A percentile compares a stretch with the other conserved stretches of the same genome.
These are phyloP conservation scores for Pseudohalonectria lignicola DNA, from an alignment of 2,329 filamentous ascomycete species.

Conservation along the genomic window DNA sequence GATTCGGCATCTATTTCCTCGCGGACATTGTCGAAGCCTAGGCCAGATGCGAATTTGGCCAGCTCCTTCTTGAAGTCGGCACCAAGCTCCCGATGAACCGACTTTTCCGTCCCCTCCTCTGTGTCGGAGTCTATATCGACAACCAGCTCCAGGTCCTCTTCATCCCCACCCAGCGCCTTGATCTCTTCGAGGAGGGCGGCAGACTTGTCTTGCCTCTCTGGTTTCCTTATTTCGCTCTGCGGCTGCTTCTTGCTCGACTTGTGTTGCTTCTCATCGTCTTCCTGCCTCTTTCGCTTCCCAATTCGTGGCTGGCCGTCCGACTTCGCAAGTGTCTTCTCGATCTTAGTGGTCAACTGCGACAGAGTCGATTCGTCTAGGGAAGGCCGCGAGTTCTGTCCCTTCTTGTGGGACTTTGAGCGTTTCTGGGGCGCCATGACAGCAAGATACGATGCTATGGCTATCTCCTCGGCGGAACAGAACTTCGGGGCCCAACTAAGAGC, in stretches of 20 bases:
- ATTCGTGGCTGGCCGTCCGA: conserved; percentile 17
- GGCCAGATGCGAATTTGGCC: conserved; percentile 36
- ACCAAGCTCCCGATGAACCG: conserved; percentile 12
- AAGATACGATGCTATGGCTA: too few relatives aligned
- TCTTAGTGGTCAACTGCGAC: conserved; percentile 41
- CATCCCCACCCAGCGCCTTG: conserved; percentile 51
- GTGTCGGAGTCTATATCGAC: conserved; percentile 40
- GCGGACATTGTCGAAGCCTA: conserved; percentile 34
- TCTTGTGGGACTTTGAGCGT: conserved; percentile 23
- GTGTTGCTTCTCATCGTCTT: conserved; percentile 16
- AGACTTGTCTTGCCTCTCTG: conserved; percentile 11
- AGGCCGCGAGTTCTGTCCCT: conserved; percentile 12
- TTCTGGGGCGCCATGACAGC: conserved; percentile 13
- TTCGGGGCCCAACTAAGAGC: too few relatives aligned
- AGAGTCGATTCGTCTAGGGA: conserved; percentile 40
- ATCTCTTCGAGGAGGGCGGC: conserved; percentile 47
- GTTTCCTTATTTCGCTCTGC: conserved; percentile 10
- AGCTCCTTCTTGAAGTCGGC: conserved; percentile 33
- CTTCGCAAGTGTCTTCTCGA: conserved; percentile 39
- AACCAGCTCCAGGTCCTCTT: conserved; percentile 52
- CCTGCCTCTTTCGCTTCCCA: conserved; percentile 23
- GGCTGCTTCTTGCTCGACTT: conserved; percentile 17
- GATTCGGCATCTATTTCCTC: conserved; percentile 26
- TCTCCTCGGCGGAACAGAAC: too few relatives aligned
- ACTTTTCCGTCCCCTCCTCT: conserved; percentile 25